These are phyloP conservation scores for Davidsoniella eucalypti DNA, from an alignment of 2,329 filamentous ascomycete species.

Conservation along the genomic window DNA sequence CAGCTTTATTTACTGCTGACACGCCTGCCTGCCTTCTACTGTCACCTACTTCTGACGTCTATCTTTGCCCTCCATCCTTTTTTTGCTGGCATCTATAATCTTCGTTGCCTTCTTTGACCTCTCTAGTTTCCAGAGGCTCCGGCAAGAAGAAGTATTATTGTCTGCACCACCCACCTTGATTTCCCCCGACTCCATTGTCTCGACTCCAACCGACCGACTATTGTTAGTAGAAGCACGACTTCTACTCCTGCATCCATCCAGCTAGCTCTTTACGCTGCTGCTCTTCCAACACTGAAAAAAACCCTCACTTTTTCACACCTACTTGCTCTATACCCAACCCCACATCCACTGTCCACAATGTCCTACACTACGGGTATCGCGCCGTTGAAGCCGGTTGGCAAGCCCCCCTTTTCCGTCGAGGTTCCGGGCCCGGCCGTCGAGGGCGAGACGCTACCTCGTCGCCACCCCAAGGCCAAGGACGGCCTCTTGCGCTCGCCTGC, in stretches of 20 bases:
- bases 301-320: neutral
- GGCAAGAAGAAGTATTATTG: neutral
- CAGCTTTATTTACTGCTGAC: no score
- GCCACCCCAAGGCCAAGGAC: slow-evolving; percentile 55
- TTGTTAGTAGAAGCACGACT: no score
- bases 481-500: slow-evolving; percentile 49
- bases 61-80: no score
- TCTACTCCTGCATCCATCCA: neutral
- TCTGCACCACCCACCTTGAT: no score
- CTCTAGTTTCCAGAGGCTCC: neutral
- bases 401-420: slow-evolving; percentile 61
- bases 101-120: no score
- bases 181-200: no score
- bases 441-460: slow-evolving; percentile 72
- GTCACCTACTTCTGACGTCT: no score
- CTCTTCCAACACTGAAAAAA: neutral
- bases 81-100: no score
- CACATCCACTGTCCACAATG: slow-evolving; percentile 17
- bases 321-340: neutral
- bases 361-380: slow-evolving; percentile 28
- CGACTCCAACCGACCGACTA: no score
- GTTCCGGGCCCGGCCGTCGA: slow-evolving; percentile 48
- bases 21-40: neutral
- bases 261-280: neutral
- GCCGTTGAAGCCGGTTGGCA: slow-evolving; percentile 44